Base-by-base conservation (phyloP, 2,329 filamentous ascomycete species). In the Penicillium carneum region DNA sequence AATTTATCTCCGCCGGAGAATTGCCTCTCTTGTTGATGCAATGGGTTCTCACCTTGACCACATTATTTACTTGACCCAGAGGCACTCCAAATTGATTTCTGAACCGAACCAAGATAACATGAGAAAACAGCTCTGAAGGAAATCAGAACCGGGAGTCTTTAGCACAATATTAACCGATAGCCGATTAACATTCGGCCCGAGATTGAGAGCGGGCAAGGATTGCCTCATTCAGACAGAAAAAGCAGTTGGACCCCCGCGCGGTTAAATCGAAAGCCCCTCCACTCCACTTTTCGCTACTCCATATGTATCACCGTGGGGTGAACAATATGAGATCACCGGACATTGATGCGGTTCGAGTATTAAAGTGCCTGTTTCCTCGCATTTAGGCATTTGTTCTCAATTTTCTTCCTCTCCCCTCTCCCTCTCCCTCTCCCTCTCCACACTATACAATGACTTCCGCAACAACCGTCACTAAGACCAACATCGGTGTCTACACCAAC, bases 401-500 rank as follows among this genome's bases (percentile, higher is more conserved):
- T 51, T 62, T 34, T 39, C 38, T 50, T 48, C 29, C 41, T 23
- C 34, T 57, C 20, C 26, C 68, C 57, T 29, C 31, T 39, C 36
- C 49, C 20, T 20, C 20, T 20, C 20, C 20, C 20, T 20, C 20
- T 20, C 20, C 20, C 16, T 59, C 31, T 39, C 36, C 49, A 41
- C 33, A 39, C 34, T 57, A 36, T 29, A 71, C 58, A 61, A 76
- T 76, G 73, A 63, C 74, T 57, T 67, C 68, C 62, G 68, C 71
- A 62, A 74, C 70, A 33, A 67, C 69, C 76, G 80, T 84, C 48
- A 81, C 85, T 61, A 95, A 96, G 84, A 82, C 91, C 60, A 98
- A 98, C 81, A 96, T 98, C 75, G 94, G 93, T 70, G 93, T 98
- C 68, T 98, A 90, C 84, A 98, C 94, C 54, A 97, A 98, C 81